Conservation (phyloP, 2,329 filamentous ascomycete genomes). For the Juglanconis sp. region DNA sequence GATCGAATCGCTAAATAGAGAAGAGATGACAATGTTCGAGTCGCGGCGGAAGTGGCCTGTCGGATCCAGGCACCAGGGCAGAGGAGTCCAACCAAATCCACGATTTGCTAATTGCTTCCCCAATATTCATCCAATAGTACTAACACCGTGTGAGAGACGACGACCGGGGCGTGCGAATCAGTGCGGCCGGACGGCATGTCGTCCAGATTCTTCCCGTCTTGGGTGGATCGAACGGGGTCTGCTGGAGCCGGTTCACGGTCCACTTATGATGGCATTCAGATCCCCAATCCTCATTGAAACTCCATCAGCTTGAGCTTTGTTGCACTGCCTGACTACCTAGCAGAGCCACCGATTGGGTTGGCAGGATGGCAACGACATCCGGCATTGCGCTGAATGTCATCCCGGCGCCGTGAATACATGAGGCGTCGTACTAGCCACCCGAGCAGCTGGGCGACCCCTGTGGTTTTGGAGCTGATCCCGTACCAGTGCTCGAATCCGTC, state of each 20-base stretch:
- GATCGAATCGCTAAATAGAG: background rate
- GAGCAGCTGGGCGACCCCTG: background rate
- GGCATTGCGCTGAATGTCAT: conserved; percentile 11
- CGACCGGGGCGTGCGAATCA: conserved; percentile 16
- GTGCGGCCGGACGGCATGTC: conserved; percentile 10
- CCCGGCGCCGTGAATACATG: conserved; percentile 4
- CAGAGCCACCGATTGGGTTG: background rate
- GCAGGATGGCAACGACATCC: conserved; percentile 3
- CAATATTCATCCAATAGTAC: conserved; percentile 15
- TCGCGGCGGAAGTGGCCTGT: conserved; percentile 1
- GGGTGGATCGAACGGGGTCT: conserved; percentile 12
- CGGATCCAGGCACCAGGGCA: background rate
- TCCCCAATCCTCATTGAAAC: conserved; percentile 13
- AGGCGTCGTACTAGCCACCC: conserved; percentile 1
- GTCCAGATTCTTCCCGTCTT: conserved; percentile 12
- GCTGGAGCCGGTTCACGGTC: conserved; percentile 12
- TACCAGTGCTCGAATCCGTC: background rate
- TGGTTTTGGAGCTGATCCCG: background rate
- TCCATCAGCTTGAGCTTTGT: conserved; percentile 5
- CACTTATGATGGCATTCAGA: conserved; percentile 16
- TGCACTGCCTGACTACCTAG: background rate
- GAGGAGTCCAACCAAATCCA: conserved; percentile 11
- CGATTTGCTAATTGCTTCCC: conserved; percentile 8
- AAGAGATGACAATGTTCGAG: conserved; percentile 2
- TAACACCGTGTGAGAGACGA: conserved; percentile 14